Conservation (phyloP, 129 eudicot genomes). For the Kitagawia praeruptora region DNA sequence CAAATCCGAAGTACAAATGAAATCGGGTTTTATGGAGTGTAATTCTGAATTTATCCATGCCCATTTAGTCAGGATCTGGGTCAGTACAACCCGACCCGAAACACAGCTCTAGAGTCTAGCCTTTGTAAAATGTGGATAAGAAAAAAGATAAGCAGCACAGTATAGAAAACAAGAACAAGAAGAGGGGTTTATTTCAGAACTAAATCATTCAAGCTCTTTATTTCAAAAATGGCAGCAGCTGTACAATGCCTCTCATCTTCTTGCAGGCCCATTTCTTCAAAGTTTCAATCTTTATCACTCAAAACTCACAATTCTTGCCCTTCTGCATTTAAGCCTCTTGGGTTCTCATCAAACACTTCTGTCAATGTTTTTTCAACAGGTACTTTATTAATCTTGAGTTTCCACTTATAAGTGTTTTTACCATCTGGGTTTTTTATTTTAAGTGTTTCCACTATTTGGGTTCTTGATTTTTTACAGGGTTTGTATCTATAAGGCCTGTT, state of each 20-base stretch:
- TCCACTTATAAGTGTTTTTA: not conserved
- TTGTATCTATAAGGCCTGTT: slow-evolving; percentile 32
- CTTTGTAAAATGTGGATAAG: not conserved
- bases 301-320: not conserved
- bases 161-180: not conserved
- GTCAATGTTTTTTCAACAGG: slow-evolving; percentile 57
- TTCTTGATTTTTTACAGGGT: slow-evolving; percentile 31
- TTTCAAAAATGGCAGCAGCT: slow-evolving; percentile 29
- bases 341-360: slow-evolving; percentile 47
- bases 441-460: not conserved
- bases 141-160: not conserved
- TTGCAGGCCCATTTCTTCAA: slow-evolving; percentile 34
- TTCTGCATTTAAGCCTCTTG: slow-evolving; percentile 49
- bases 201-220: too few species aligned
- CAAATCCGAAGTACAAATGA: too few species aligned
- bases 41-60: too few species aligned
- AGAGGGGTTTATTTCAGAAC: too few species aligned
- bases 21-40: too few species aligned
- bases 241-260: slow-evolving; percentile 40
- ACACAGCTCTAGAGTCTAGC: too few species aligned
- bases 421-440: not conserved
- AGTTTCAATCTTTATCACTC: slow-evolving; percentile 49
- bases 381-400: slow-evolving; percentile 3
- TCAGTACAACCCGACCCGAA: too few species aligned
- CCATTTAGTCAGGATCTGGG: too few species aligned